Evolutionary conservation across 148 eudicot genomes (phyloP).

Genomic region (Chenopodium album): DNA sequence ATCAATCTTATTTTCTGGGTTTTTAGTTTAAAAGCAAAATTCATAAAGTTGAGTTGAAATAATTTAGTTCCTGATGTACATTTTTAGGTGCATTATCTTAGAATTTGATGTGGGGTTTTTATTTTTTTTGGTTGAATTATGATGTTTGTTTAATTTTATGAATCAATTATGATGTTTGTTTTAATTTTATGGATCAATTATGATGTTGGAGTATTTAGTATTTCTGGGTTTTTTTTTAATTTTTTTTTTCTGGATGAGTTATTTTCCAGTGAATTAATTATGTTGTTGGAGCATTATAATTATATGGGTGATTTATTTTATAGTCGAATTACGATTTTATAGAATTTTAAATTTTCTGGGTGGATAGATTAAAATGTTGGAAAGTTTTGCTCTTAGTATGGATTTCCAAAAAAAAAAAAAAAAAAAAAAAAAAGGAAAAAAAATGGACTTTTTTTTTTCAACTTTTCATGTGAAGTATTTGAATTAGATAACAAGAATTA

Average conservation of each 20-base stretch:
- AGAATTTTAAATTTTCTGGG: too few species aligned
- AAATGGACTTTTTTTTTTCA: background rate
- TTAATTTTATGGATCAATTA: background rate
- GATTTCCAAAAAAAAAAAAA: background rate
- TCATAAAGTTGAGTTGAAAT: background rate
- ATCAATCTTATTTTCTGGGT: background rate
- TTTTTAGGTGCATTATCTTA: background rate
- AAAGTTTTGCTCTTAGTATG: background rate
- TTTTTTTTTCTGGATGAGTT: background rate
- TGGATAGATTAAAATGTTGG: too few species aligned
- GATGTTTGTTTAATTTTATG: slow-evolving; percentile 16
- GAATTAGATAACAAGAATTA: background rate
- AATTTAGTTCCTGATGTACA: background rate
- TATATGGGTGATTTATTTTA: background rate
- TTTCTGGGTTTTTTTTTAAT: too few species aligned
- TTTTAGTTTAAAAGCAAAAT: background rate
- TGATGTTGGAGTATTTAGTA: background rate
- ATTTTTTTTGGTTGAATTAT: slow-evolving; percentile 15
- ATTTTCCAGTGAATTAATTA: background rate
- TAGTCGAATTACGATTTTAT: too few species aligned
- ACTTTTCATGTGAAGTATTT: slow-evolving; percentile 1
- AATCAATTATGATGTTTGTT: background rate
- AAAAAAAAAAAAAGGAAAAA: background rate
- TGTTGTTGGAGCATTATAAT: too few species aligned
- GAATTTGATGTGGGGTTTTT: background rate